Evolutionary conservation across 495 filamentous ascomycete species (phyloP).

Genomic region (Podospora anserina): DNA sequence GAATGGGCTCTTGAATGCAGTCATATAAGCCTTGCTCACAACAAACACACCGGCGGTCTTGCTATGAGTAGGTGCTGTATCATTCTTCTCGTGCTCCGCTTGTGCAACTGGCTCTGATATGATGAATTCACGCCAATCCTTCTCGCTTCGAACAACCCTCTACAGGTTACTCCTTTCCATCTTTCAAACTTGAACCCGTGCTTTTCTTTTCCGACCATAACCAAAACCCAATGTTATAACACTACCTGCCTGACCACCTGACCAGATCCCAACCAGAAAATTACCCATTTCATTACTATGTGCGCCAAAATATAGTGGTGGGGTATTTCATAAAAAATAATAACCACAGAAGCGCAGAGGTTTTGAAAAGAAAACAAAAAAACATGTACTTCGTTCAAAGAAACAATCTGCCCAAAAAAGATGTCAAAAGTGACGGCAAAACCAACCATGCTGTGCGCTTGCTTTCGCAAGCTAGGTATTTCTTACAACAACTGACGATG

Average conservation of each 20-base stretch:
- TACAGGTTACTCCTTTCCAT: not conserved
- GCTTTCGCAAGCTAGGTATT: not conserved
- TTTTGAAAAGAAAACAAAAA: not conserved
- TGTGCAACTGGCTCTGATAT: not conserved
- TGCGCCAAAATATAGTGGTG: not conserved
- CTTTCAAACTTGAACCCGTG: not conserved
- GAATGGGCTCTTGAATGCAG: too few relatives aligned
- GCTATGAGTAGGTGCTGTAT: not conserved
- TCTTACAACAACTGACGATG: not conserved
- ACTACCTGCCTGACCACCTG: not conserved
- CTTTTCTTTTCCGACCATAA: not conserved
- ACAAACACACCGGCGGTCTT: too few relatives aligned
- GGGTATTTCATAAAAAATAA: not conserved
- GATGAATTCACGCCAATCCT: not conserved
- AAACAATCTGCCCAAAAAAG: not conserved
- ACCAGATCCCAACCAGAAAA: not conserved
- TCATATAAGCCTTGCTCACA: too few relatives aligned
- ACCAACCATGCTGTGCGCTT: not conserved
- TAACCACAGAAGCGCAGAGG: not conserved
- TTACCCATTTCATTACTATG: not conserved
- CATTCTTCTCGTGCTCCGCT: not conserved
- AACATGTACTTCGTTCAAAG: constrained; percentile 1
- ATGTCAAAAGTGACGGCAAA: not conserved
- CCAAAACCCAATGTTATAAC: not conserved
- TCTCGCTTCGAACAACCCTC: not conserved